A percentile compares a stretch with the other conserved stretches of the same genome.
These are phyloP conservation scores for Corylus heterophylla DNA, from an alignment of 306 rosid genomes.

Conservation along the genomic window DNA sequence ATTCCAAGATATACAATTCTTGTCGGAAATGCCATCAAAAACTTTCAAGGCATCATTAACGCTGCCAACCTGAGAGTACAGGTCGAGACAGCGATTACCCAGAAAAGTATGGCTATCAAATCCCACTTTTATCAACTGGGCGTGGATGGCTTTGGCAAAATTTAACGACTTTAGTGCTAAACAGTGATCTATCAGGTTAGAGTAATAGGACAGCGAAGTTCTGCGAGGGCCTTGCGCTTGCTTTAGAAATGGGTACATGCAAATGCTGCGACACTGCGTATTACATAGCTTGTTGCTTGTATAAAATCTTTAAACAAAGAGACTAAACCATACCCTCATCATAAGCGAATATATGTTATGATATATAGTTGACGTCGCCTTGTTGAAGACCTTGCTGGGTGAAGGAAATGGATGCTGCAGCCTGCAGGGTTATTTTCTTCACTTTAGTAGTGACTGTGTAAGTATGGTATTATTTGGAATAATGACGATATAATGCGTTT, in stretches of 20 bases:
- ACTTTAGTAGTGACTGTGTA: no score
- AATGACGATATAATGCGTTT: no score
- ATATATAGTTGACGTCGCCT: no score
- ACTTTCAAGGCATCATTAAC: constrained; percentile 49
- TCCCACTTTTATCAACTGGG: constrained; percentile 68
- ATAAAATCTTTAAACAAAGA: not conserved
- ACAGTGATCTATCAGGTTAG: constrained; percentile 47
- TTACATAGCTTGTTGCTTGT: not conserved
- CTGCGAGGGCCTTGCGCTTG: constrained; percentile 36
- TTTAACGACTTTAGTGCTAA: constrained; percentile 40
- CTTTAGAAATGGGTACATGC: constrained; percentile 64
- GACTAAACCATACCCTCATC: not conserved
- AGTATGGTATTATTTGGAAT: no score
- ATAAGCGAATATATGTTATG: no score
- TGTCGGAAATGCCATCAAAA: constrained; percentile 53
- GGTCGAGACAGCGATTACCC: constrained; percentile 69
- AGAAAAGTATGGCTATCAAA: constrained; percentile 59
- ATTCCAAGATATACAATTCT: constrained; percentile 70
- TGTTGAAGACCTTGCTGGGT: no score
- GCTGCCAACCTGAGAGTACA: constrained; percentile 50
- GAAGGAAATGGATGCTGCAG: no score
- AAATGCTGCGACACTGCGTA: constrained; percentile 29
- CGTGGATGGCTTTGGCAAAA: constrained; percentile 49
- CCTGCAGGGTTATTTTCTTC: no score
- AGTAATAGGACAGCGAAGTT: constrained; percentile 48